Evolutionary conservation across 2,329 filamentous ascomycete genomes (phyloP), one percentile per base, ranked within the genome.

Genomic region (Phoma sp.): DNA sequence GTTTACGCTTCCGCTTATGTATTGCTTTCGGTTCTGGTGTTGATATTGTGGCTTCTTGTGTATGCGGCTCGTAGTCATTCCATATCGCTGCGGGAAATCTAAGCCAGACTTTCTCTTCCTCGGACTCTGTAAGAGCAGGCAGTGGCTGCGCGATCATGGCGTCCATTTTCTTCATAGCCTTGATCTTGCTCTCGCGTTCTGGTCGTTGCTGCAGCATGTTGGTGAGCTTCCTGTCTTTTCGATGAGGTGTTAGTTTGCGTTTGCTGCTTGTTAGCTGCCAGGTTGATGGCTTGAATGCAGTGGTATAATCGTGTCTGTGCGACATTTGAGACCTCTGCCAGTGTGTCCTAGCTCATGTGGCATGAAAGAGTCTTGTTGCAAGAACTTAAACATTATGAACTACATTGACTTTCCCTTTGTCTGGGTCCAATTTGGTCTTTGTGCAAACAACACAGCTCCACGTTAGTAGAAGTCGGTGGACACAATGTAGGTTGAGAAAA

Each of bases 1-100:
- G 25, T 14, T 29, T 15, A 2, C 17, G 36, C 17, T 26, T 46
- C 10, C 23, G 21, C n/a, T 43, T 34, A 11, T 5, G 29, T 5
- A 2, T 36, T 47, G 11, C 7, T 20, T 34, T 21, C 1, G 14
- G 11, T 11, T 20, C 28, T 17, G 18, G 12, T 15, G 30, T 4
- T 14, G 15, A 25, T 7, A 3, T 39, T n/a, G 7, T 45, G 11
- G 17, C 12, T 7, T 21, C 14, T 4, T 14, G 17, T 12, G 17
- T 18, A 5, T 4, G 2, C 30, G 51, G 50, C 4, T 2, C 9
- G 30, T 23, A 53, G n/a, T 36, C 17, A 14, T 65, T 61, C 62
- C 62, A 65, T 17, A 60, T 38, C 4, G 26, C n/a, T 38, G 29
- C 53, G 17, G 56, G 39, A 17, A 64, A 57, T 3, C 6, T 56